Base-by-base conservation (phyloP, 352 stramenopile species). In the Phytopythium oedochilum region DNA sequence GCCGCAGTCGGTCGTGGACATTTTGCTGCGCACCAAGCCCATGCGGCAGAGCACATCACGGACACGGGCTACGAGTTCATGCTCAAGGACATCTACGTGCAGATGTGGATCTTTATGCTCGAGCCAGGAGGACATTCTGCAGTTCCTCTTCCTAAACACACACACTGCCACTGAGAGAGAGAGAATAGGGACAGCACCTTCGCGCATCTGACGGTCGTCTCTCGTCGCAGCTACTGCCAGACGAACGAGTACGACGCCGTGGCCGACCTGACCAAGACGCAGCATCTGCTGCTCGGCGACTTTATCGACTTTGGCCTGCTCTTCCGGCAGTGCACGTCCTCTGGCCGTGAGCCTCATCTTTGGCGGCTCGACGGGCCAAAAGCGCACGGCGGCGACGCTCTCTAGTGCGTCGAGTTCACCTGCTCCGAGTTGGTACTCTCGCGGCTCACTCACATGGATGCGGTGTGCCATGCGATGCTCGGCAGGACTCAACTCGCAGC, bases 71-170 rank as follows among this genome's bases (percentile, higher is more conserved):
- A 95, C 70, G 85, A 96, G 69, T 96, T 96, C 60, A 94, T 96
- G 88, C 72, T 96, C 53, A 94, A 95, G 61, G 86, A 96, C 42
- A 92, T 95, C 44, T 86, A 96, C 75, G 76, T 94, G 55, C 88
- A 96, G 59, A 93, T 92, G 71, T 96, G 87, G 87, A 94, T 94
- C 60, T 94, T 96, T 50, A 89, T 96, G 70, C 65, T 94, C 40
- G 83, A 94, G 79, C 35, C 73, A 92, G 47, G 84, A 96, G 55
- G 86, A 96, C 58, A 91, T 96, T 53, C 53, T 96, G 25, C 83
- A 90, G 49, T 96, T 96, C 55, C 55, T 96, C 6, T 95, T 96
- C 56, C 86, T 94, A 65, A 91, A 96, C 55, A 94, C 66, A 60
- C 75, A 12, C 5, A 34, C 10, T 34, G 29, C 29, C 5, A 34